Evolutionary conservation across 1,284 basidiomycete genomes (phyloP).

Genomic region (Binderoboletus segoi): DNA sequence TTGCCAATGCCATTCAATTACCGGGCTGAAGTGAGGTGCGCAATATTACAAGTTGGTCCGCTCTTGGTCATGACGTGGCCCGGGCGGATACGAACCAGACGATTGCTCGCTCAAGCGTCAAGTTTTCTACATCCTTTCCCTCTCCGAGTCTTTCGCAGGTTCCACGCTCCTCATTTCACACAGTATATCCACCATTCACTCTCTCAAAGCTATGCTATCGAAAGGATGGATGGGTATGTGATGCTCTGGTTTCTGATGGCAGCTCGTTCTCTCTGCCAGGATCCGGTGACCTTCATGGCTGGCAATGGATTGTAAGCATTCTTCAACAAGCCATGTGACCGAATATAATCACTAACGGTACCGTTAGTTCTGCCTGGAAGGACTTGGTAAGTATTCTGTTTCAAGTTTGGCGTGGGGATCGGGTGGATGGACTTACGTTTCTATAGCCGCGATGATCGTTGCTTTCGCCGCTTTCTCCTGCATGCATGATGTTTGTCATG

Average conservation of each 20-base stretch:
- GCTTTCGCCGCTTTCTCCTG: not conserved
- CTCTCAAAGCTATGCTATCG: not conserved
- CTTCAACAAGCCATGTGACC: not conserved
- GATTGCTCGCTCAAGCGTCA: too few species aligned
- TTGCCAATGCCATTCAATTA: too few species aligned
- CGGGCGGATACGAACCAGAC: too few species aligned
- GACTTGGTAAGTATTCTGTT: conserved; percentile 19
- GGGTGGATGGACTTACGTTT: not conserved
- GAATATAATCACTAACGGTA: not conserved
- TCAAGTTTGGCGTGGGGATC: too few species aligned
- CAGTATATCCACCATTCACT: too few species aligned
- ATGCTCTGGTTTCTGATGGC: too few species aligned
- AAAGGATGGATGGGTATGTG: not conserved
- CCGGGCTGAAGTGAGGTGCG: too few species aligned
- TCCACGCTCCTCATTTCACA: too few species aligned
- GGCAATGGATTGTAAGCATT: not conserved
- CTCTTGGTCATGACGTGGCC: too few species aligned
- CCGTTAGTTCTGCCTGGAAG: conserved; percentile 35
- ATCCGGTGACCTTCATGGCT: not conserved
- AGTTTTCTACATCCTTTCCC: too few species aligned
- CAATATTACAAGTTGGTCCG: too few species aligned
- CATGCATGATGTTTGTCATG: not conserved
- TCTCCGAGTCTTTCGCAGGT: too few species aligned
- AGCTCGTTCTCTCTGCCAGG: not conserved
- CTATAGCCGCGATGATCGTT: not conserved